phyloP scores from a whole-genome alignment of 2,329 filamentous ascomycete species.

The Colletotrichum tofieldiae region DNA sequence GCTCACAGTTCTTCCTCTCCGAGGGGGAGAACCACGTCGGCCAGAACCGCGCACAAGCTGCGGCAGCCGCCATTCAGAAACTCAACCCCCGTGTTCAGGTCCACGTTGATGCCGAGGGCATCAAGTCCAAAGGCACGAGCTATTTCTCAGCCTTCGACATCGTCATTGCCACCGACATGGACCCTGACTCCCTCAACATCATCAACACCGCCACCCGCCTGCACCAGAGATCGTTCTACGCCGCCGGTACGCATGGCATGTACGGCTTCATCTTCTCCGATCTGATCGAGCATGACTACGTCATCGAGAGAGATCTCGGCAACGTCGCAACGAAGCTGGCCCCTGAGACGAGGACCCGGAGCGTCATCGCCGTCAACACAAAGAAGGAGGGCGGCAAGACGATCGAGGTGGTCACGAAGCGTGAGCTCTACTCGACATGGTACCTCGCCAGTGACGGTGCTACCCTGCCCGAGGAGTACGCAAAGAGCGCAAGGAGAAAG shows the following conservation, averaged over 20 bases:
- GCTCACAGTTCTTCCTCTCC: conserved; percentile 85
- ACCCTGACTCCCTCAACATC: conserved; percentile 79
- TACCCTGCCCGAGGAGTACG: conserved; percentile 78
- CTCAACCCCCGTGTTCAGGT: conserved; percentile 92
- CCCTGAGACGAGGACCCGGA: conserved; percentile 84
- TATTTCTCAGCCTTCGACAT: conserved; percentile 88
- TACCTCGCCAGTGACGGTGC: conserved; percentile 86
- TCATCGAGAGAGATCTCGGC: conserved; percentile 86
- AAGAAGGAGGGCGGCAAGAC: conserved; percentile 80
- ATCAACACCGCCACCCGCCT: conserved; percentile 92
- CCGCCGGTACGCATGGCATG: conserved; percentile 87
- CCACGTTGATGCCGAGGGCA: conserved; percentile 77
- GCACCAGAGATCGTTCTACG: conserved; percentile 87
- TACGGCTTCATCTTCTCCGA: conserved; percentile 98
- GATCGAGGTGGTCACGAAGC: conserved; percentile 91
- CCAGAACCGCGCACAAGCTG: conserved; percentile 87
- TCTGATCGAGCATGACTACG: conserved; percentile 90
- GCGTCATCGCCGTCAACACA: conserved; percentile 79
- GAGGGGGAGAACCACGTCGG: conserved; percentile 78
- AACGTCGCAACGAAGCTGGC: conserved; percentile 76
- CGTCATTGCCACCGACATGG: conserved; percentile 90
- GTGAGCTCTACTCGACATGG: conserved; percentile 91
- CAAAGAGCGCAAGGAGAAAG: conserved; percentile 75
- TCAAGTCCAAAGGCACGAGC: conserved; percentile 77
- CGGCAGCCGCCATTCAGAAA: conserved; percentile 82